Evolutionary conservation across 2,329 filamentous ascomycete species (phyloP).

Genomic region (Hymenoscyphus linearis): DNA sequence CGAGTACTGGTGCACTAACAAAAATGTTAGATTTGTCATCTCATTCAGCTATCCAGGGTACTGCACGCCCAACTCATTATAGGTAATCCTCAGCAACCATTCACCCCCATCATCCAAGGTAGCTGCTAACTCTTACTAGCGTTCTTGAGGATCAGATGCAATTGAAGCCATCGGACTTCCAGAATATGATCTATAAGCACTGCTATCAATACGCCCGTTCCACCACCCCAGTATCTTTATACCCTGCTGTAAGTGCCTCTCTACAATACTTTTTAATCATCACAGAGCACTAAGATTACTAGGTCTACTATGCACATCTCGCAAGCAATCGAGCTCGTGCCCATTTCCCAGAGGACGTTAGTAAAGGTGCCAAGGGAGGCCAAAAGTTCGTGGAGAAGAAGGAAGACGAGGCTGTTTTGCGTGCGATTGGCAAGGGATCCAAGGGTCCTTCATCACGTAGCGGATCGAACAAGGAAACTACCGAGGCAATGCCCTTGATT

Average conservation of each 20-base stretch:
- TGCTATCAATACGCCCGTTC: conserved; percentile 91
- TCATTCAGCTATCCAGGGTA: conserved; percentile 84
- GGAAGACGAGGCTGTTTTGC: conserved; percentile 18
- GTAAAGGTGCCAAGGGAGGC: conserved; percentile 39
- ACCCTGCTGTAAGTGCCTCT: conserved; percentile 14
- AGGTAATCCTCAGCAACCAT: conserved; percentile 37
- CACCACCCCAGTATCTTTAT: conserved; percentile 76
- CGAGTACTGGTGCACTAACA: neutral
- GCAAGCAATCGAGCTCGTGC: conserved; percentile 73
- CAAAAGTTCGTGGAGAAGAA: conserved; percentile 36
- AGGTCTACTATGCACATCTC: conserved; percentile 93
- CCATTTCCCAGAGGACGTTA: conserved; percentile 56
- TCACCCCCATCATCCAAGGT: neutral
- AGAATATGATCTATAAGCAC: conserved; percentile 89
- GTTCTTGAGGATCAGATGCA: conserved; percentile 78
- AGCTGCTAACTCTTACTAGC: neutral
- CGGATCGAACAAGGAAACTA: conserved; percentile 11
- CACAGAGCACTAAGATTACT: conserved; percentile 51
- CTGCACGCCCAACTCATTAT: conserved; percentile 87
- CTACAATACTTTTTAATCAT: neutral
- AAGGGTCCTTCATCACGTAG: conserved; percentile 19
- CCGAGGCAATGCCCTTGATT: conserved; percentile 24
- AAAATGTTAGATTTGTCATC: conserved; percentile 39
- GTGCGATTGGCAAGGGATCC: conserved; percentile 8
- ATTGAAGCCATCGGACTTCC: conserved; percentile 62